phyloP scores from a whole-genome alignment of 73 alveolate genomes.

The Breviolum minutum region DNA sequence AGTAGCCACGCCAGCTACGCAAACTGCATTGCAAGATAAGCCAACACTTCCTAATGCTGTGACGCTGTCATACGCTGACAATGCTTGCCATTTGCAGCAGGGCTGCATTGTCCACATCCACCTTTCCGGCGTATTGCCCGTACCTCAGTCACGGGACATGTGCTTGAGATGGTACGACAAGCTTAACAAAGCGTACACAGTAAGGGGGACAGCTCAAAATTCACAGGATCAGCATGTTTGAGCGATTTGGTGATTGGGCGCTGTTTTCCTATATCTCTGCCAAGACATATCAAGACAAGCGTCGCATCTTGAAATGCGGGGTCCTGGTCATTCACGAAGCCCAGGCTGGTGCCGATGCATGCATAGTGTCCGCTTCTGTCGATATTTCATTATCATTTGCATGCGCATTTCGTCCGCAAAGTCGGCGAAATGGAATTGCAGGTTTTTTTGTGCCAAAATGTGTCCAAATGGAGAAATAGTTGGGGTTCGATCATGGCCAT shows the following conservation, averaged over 20 bases:
- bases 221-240: too few relatives aligned
- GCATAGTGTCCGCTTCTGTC: background rate
- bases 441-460: background rate
- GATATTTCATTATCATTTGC: too few relatives aligned
- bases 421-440: background rate
- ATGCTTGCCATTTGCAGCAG: background rate
- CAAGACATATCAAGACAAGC: background rate
- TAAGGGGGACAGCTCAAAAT: too few relatives aligned
- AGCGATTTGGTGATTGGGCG: too few relatives aligned
- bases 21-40: too few relatives aligned
- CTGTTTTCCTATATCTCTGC: background rate
- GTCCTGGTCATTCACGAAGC: slow-evolving; percentile 2
- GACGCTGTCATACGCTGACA: too few relatives aligned
- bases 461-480: background rate
- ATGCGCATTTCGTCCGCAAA: background rate
- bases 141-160: background rate
- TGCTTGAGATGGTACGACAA: too few relatives aligned
- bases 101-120: slow-evolving; percentile 53
- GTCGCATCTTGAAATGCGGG: slow-evolving; percentile 73
- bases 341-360: background rate
- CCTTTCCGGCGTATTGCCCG: slow-evolving; percentile 62
- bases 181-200: too few relatives aligned
- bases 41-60: too few relatives aligned
- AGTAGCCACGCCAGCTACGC: too few relatives aligned
- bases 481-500: background rate